phyloP scores from a whole-genome alignment of 1,139 yeast species.

The Candida glucosophila region DNA sequence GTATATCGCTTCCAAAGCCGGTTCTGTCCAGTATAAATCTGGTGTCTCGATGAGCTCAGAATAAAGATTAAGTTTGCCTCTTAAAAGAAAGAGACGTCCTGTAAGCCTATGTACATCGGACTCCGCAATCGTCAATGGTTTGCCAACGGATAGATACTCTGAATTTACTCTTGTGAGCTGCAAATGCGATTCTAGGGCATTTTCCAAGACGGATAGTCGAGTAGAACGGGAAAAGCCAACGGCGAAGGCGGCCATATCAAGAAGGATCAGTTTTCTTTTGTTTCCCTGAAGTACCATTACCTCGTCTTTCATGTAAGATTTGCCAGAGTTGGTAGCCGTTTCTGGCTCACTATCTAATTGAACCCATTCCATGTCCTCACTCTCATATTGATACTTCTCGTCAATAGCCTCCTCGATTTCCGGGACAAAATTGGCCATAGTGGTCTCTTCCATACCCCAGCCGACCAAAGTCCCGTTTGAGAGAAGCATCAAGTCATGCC shows the following conservation, averaged over 20 bases:
- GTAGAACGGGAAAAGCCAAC: constrained; percentile 84
- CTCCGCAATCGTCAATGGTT: constrained; percentile 46
- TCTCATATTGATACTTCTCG: constrained; percentile 46
- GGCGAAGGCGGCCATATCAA: constrained; percentile 85
- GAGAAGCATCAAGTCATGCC: constrained; percentile 49
- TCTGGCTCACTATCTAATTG: constrained; percentile 31
- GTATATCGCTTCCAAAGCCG: constrained; percentile 69
- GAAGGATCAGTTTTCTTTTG: constrained; percentile 35
- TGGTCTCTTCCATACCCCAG: constrained; percentile 63
- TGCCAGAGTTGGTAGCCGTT: constrained; percentile 18
- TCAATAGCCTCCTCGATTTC: constrained; percentile 21
- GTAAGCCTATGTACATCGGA: constrained; percentile 60
- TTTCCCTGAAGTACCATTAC: constrained; percentile 53
- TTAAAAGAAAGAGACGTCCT: constrained; percentile 61
- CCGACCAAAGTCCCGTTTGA: constrained; percentile 72
- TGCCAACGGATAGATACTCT: constrained; percentile 58
- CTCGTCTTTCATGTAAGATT: constrained; percentile 59
- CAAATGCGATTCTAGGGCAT: constrained; percentile 60
- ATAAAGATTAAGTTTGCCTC: constrained; percentile 78
- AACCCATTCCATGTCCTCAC: constrained; percentile 84
- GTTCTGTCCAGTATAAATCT: constrained; percentile 88
- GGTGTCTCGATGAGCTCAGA: constrained; percentile 92
- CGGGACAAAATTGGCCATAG: constrained; percentile 39
- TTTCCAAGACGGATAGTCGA: constrained; percentile 70
- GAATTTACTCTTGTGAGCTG: constrained; percentile 55